Conservation (phyloP, 495 filamentous ascomycete genomes). For the Lophiostoma macrostomum region DNA sequence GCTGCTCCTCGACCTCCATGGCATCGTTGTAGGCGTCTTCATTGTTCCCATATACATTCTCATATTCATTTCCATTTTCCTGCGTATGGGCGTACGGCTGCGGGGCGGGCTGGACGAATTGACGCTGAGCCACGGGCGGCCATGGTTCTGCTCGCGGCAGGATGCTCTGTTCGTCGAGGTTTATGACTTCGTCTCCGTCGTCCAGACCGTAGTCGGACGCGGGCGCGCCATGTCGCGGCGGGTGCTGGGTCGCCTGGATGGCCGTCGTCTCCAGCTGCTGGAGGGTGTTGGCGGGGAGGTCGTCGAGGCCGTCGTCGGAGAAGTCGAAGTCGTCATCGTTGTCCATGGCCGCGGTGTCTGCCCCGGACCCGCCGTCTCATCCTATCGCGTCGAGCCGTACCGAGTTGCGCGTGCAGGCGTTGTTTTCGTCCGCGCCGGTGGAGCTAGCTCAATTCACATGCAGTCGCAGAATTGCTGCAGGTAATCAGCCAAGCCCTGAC, state of each 20-base stretch:
- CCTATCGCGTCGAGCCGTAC: background rate
- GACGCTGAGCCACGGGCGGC: background rate
- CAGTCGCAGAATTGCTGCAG: background rate
- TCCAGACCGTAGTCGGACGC: slow-evolving; percentile 43
- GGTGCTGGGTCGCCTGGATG: slow-evolving; percentile 36
- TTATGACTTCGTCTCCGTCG: slow-evolving; percentile 40
- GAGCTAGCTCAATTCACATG: slow-evolving; percentile 1
- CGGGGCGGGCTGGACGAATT: background rate
- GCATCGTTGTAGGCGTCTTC: slow-evolving; percentile 2
- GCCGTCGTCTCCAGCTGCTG: slow-evolving; percentile 40
- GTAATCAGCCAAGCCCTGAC: background rate
- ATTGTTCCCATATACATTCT: slow-evolving; percentile 2
- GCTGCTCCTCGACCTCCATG: slow-evolving; percentile 28
- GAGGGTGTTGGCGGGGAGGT: slow-evolving; percentile 38
- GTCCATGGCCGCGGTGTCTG: slow-evolving; percentile 53
- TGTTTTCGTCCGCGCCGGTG: background rate
- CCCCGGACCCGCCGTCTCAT: background rate
- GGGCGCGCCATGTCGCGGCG: slow-evolving; percentile 18
- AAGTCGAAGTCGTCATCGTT: slow-evolving; percentile 60
- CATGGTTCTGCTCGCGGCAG: background rate
- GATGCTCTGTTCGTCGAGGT: slow-evolving; percentile 38
- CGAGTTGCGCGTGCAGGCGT: background rate
- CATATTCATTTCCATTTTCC: background rate
- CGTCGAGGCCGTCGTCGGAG: slow-evolving; percentile 54
- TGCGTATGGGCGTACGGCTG: background rate